Evolutionary conservation across 108 stramenopile species (phyloP), one percentile per base, ranked within the genome.

Genomic region (Hondaea fermentalgiana): DNA sequence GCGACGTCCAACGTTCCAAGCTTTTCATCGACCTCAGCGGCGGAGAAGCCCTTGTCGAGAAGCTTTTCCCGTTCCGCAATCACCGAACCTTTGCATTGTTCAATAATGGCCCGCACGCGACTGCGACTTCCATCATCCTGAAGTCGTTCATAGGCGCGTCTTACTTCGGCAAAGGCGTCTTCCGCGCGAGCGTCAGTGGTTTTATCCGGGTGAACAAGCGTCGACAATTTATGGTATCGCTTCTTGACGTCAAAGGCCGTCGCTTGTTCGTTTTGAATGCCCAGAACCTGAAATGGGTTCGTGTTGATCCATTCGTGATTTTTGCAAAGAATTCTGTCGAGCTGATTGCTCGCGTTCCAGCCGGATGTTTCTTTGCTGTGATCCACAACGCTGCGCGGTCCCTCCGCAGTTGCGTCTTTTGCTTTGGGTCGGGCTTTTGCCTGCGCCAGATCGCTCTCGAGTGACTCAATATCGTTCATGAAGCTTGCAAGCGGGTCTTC

Each of bases 181-280:
- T 28, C 92, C 60, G 51, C 89, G 10, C 88, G 90, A 72, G 90
- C 58, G 72, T 93, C 91, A 4, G 89, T 88, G 35, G 91, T 90
- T 71, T 93, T 93, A 60, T 94, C 94, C 28, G 94, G 94, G 88
- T 94, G 94, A 12, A 92, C 60, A 28, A 92, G 58, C 5, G 91
- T 88, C 43, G 92, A 92, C 42, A 94, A 60, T 51, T 93, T 93
- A n/a, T 72, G 88, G 88, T 90, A 92, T 6, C 92, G 49, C n/a
- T 5, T 10, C 69, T 91, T 91, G 10, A 94, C 71, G 76, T 94
- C 94, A 60, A 93, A 92, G 12, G 58, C 91, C 17, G 91, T 93
- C 45, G 76, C 76, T 5, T 93, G 91, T 29, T 94, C 94, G 58
- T 72, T 87, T 35, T 91, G 91, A 1, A 94, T 76, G 57, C 72